phyloP scores from a whole-genome alignment of 257 asterid species.

The Prunella vulgaris region DNA sequence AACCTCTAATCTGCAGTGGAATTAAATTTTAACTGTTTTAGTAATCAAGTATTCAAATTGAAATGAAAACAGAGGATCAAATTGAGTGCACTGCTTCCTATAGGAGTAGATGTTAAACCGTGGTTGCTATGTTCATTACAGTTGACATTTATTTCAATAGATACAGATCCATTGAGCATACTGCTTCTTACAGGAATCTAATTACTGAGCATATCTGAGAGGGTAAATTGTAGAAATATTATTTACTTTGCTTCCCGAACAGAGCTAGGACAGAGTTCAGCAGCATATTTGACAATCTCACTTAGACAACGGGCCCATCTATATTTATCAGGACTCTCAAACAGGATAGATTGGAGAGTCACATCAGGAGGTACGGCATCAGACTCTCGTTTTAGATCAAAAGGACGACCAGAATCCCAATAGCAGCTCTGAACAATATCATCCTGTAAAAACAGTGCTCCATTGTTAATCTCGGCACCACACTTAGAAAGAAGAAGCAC shows the following conservation, averaged over 20 bases:
- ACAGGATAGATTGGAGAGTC: slow-evolving; percentile 87
- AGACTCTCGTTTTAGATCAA: slow-evolving; percentile 89
- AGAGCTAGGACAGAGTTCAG: slow-evolving; percentile 92
- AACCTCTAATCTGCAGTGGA: slow-evolving; percentile 75
- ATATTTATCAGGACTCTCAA: slow-evolving; percentile 96
- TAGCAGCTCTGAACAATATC: slow-evolving; percentile 99
- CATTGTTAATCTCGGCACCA: slow-evolving; percentile 14
- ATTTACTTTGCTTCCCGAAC: slow-evolving; percentile 95
- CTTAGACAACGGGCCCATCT: slow-evolving; percentile 98
- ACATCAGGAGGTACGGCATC: slow-evolving; percentile 94
- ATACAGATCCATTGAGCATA: neutral
- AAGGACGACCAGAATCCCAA: slow-evolving; percentile 94
- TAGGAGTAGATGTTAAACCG: neutral
- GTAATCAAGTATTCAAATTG: slow-evolving; percentile 10
- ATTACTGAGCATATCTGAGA: neutral
- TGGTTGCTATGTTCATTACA: neutral
- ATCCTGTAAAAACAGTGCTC: slow-evolving; percentile 50
- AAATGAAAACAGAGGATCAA: slow-evolving; percentile 16
- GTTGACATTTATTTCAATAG: slow-evolving; percentile 4
- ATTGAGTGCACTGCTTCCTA: slow-evolving; percentile 9
- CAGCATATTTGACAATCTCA: slow-evolving; percentile 88
- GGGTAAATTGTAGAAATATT: slow-evolving; percentile 13
- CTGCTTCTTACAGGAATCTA: slow-evolving; percentile 14
- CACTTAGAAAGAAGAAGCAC: neutral
- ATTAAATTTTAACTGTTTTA: slow-evolving; percentile 10